Percentiles rank a stretch among this genome's conserved stretches.
phyloP scores from a whole-genome alignment of 2,329 filamentous ascomycete genomes.

The Aspergillus luchuensis region DNA sequence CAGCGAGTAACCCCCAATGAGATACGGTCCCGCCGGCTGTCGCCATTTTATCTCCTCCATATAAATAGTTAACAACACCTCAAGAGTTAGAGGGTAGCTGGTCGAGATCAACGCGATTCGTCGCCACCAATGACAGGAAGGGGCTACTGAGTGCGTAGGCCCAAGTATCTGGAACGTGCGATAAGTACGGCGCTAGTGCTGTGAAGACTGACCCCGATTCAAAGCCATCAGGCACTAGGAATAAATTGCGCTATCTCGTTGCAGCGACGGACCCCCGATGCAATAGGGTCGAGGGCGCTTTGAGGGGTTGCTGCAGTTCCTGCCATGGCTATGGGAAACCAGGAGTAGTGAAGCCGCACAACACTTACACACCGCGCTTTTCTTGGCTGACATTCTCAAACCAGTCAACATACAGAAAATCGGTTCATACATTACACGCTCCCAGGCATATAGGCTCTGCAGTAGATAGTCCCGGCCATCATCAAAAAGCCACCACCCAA shows the following conservation, averaged over 20 bases:
- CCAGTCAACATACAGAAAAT: slow-evolving; percentile 17
- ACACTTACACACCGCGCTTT: neutral
- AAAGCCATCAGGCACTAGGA: neutral
- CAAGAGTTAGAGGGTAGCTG: neutral
- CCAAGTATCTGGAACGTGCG: neutral
- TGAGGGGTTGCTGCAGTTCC: neutral
- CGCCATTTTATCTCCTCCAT: neutral
- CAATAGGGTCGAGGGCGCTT: neutral
- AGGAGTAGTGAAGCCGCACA: neutral
- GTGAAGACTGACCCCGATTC: neutral
- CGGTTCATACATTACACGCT: slow-evolving; percentile 17
- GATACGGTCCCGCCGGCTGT: neutral
- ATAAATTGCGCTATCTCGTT: neutral
- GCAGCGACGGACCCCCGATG: neutral
- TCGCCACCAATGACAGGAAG: neutral
- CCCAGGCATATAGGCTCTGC: neutral
- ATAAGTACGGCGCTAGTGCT: neutral
- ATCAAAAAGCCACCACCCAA: slow-evolving; percentile 41
- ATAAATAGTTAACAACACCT: neutral
- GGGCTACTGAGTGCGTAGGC: neutral
- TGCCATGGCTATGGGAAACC: neutral
- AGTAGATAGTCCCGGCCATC: slow-evolving; percentile 35
- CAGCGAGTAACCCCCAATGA: neutral
- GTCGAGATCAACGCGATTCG: neutral
- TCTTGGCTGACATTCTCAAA: neutral